A percentile compares a stretch with the other conserved stretches of the same genome.
Conservation (phyloP, 1,139 yeast genomes). For the Magnusiomyces paraingens region DNA sequence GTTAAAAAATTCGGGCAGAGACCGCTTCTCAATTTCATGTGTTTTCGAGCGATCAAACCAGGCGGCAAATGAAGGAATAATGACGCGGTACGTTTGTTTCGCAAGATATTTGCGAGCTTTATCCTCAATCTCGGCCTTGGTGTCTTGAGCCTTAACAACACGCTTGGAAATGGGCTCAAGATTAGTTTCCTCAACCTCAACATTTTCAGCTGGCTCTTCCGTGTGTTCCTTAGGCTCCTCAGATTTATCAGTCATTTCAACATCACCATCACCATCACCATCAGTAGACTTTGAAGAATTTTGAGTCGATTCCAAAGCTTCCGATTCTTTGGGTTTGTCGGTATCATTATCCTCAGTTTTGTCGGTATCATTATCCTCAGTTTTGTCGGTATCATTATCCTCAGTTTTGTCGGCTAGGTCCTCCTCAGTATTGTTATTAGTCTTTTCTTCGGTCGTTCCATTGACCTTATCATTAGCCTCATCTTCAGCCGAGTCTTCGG, state of each 20-base stretch:
- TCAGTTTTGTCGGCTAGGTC: not conserved
- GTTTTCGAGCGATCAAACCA: constrained; percentile 81
- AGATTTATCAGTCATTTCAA: constrained; percentile 44
- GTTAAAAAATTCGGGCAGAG: constrained; percentile 87
- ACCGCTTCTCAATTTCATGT: constrained; percentile 58
- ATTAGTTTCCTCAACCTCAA: not conserved
- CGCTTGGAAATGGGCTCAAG: not conserved
- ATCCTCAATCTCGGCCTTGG: constrained; percentile 20
- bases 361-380: too few relatives aligned
- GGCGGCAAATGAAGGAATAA: constrained; percentile 87
- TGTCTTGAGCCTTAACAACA: not conserved
- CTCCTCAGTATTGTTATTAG: not conserved
- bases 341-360: too few relatives aligned
- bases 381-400: not conserved
- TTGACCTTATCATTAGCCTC: too few relatives aligned
- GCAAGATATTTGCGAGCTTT: constrained; percentile 27
- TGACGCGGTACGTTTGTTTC: constrained; percentile 78
- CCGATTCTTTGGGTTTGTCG: too few relatives aligned
- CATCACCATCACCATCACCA: constrained; percentile 46
- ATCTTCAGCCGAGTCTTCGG: too few relatives aligned
- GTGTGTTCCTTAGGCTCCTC: too few relatives aligned
- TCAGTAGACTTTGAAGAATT: constrained; percentile 44
- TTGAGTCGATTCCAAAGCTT: too few relatives aligned
- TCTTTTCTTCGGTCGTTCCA: too few relatives aligned
- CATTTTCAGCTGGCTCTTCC: not conserved